phyloP scores from a whole-genome alignment of 768 basidiomycete genomes.

The Amanita subjunquillea region DNA sequence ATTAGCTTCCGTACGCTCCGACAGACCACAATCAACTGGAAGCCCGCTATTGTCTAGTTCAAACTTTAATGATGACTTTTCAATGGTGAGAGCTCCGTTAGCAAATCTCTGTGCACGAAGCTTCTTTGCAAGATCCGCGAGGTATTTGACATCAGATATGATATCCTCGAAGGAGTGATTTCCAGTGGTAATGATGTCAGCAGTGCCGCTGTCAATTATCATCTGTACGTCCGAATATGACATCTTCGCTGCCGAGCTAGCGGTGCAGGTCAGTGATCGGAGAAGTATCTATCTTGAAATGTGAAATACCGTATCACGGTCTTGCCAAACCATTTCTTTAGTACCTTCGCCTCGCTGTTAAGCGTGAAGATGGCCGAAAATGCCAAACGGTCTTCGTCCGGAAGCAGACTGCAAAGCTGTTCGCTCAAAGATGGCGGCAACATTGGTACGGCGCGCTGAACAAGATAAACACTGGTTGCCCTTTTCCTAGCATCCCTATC shows the following conservation, averaged over 20 bases:
- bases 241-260: slow-evolving; percentile 78
- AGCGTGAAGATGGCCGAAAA: slow-evolving; percentile 88
- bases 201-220: slow-evolving; percentile 66
- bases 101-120: slow-evolving; percentile 67
- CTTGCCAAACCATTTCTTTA: slow-evolving; percentile 90
- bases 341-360: slow-evolving; percentile 66
- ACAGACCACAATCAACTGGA: slow-evolving; percentile 69
- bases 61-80: slow-evolving; percentile 67
- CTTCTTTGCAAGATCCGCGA: slow-evolving; percentile 63
- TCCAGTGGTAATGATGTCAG: slow-evolving; percentile 37
- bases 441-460: slow-evolving; percentile 96
- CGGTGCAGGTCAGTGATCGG: slow-evolving; percentile 3
- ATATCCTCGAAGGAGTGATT: slow-evolving; percentile 54
- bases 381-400: slow-evolving; percentile 81
- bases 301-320: slow-evolving; percentile 73
- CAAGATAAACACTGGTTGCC: slow-evolving; percentile 93
- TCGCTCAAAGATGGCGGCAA: slow-evolving; percentile 89
- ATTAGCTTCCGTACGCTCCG: slow-evolving; percentile 62
- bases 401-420: slow-evolving; percentile 84
- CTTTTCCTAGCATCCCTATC: slow-evolving; percentile 97
- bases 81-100: slow-evolving; percentile 66
- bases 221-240: slow-evolving; percentile 76
- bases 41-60: slow-evolving; percentile 67
- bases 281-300: neutral
- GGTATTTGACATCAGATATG: slow-evolving; percentile 62